Evolutionary conservation across 768 basidiomycete species (phyloP).

Genomic region (Multifurca ochricompacta): DNA sequence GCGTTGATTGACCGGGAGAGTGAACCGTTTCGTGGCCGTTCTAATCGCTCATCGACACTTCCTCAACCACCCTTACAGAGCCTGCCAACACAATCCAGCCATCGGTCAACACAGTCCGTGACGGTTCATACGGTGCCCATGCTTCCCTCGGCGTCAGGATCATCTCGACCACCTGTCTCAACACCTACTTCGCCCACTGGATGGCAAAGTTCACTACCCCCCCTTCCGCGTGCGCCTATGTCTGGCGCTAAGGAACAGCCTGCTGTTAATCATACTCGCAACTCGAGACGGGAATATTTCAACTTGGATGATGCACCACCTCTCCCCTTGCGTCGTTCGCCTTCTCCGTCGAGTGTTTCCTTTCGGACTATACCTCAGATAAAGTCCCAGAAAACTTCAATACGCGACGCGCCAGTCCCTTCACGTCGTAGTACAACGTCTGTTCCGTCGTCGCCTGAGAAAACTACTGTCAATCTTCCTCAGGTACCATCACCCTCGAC

Average conservation of each 20-base stretch:
- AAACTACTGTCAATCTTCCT: slow-evolving; percentile 4
- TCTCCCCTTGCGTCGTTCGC: slow-evolving; percentile 19
- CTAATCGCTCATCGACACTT: slow-evolving; percentile 14
- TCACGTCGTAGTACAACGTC: slow-evolving; percentile 11
- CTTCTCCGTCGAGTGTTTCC: slow-evolving; percentile 14
- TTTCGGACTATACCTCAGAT: neutral
- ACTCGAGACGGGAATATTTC: slow-evolving; percentile 15
- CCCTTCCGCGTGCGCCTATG: slow-evolving; percentile 15
- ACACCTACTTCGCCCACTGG: slow-evolving; percentile 18
- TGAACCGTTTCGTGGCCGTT: slow-evolving; percentile 13
- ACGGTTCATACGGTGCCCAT: slow-evolving; percentile 5
- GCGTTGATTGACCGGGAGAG: slow-evolving; percentile 7
- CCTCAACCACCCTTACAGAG: slow-evolving; percentile 9
- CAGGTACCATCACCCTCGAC: neutral
- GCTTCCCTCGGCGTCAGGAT: neutral
- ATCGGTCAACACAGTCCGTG: slow-evolving; percentile 17
- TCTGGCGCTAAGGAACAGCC: neutral
- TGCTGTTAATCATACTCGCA: neutral
- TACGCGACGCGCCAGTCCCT: neutral
- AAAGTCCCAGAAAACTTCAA: neutral
- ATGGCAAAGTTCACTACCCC: slow-evolving; percentile 13
- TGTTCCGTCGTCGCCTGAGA: slow-evolving; percentile 20
- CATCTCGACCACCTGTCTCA: slow-evolving; percentile 8
- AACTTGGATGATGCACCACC: slow-evolving; percentile 22
- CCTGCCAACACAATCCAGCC: neutral